phyloP scores from a whole-genome alignment of 345 rosid genomes.

The Capsella bursapastoris region DNA sequence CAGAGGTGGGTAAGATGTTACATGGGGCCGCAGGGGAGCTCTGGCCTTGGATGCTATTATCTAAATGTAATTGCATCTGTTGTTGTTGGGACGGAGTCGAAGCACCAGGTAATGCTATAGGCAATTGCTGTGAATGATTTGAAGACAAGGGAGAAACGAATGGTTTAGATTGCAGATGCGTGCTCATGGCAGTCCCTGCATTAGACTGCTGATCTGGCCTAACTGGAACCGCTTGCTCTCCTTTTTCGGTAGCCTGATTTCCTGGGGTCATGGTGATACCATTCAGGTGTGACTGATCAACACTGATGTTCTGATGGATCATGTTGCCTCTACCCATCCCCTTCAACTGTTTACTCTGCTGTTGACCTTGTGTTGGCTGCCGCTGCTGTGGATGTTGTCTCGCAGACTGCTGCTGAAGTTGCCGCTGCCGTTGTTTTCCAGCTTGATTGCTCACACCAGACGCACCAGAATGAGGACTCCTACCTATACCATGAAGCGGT shows the following conservation, averaged over 20 bases:
- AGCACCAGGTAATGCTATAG: slow-evolving; percentile 59
- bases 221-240: slow-evolving; percentile 61
- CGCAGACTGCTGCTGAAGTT: slow-evolving; percentile 82
- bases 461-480: slow-evolving; percentile 63
- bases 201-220: slow-evolving; percentile 69
- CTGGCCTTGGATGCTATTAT: slow-evolving; percentile 64
- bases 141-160: slow-evolving; percentile 57
- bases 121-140: slow-evolving; percentile 66
- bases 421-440: slow-evolving; percentile 88
- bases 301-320: slow-evolving; percentile 65
- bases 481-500: slow-evolving; percentile 60
- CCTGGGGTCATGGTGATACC: slow-evolving; percentile 62
- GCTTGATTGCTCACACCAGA: slow-evolving; percentile 72
- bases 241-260: slow-evolving; percentile 73
- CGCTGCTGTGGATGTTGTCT: slow-evolving; percentile 90
- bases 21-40: slow-evolving; percentile 54
- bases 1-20: slow-evolving; percentile 49
- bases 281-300: slow-evolving; percentile 76
- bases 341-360: slow-evolving; percentile 72
- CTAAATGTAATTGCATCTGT: slow-evolving; percentile 70
- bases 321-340: slow-evolving; percentile 87
- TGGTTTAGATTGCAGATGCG: slow-evolving; percentile 71
- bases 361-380: slow-evolving; percentile 65
- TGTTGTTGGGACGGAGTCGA: slow-evolving; percentile 55
- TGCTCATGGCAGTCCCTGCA: slow-evolving; percentile 57